Percentiles rank a stretch among this genome's conserved stretches.
Conservation (phyloP, 306 rosid species). For the Vicia faba region DNA sequence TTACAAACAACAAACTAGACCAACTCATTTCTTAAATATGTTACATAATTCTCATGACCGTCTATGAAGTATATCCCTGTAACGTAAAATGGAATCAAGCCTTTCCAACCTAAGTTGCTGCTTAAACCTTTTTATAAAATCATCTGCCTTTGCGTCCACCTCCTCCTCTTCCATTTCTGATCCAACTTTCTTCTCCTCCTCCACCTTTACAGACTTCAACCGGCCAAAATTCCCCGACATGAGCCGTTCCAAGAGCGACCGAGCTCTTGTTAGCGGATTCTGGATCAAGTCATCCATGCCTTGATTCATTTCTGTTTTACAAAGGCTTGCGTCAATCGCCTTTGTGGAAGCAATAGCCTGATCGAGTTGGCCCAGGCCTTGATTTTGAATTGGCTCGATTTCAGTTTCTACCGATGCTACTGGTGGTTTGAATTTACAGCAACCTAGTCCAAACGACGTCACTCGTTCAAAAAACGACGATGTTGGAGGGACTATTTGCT, state of each 20-base stretch:
- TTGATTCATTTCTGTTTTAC: not conserved
- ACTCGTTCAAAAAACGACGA: slow-evolving; percentile 59
- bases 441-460: slow-evolving; percentile 50
- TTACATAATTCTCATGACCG: slow-evolving; percentile 11
- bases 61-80: slow-evolving; percentile 39
- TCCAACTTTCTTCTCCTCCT: slow-evolving; percentile 26
- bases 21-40: not conserved
- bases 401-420: not conserved
- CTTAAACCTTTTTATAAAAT: slow-evolving; percentile 76
- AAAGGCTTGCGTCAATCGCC: slow-evolving; percentile 42
- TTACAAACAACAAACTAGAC: not conserved
- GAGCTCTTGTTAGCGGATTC: slow-evolving; percentile 20
- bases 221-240: slow-evolving; percentile 46
- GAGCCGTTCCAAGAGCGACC: slow-evolving; percentile 56
- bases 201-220: slow-evolving; percentile 36
- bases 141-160: slow-evolving; percentile 80
- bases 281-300: not conserved
- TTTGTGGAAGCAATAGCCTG: slow-evolving; percentile 23
- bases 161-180: slow-evolving; percentile 42
- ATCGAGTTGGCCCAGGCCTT: slow-evolving; percentile 3
- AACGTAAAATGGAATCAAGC: slow-evolving; percentile 69
- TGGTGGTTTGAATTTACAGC: slow-evolving; percentile 16
- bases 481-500: slow-evolving; percentile 43
- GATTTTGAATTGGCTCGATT: not conserved
- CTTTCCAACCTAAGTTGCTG: slow-evolving; percentile 80